Conservation (phyloP, 2,329 filamentous ascomycete genomes). For the Penicillium sp. region DNA sequence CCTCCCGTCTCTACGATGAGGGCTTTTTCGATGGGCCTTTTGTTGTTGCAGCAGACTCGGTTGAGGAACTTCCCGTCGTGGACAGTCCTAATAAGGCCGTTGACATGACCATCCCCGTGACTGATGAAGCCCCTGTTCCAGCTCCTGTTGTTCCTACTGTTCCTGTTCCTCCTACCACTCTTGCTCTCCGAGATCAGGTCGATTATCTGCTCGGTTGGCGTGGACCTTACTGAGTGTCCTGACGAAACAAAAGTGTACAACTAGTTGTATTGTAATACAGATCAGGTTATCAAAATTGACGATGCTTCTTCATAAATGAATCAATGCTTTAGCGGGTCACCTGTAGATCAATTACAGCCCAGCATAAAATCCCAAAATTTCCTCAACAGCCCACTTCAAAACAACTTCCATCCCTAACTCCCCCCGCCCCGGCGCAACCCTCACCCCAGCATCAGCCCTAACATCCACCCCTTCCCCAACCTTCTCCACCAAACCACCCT, state of each 20-base stretch:
- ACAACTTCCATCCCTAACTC: slow-evolving; percentile 62
- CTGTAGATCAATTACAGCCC: not conserved
- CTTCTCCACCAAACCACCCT: slow-evolving; percentile 34
- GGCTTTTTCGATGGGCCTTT: not conserved
- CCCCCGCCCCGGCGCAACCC: slow-evolving; percentile 51
- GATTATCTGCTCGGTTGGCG: slow-evolving; percentile 37
- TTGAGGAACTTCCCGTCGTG: not conserved
- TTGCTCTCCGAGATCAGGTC: slow-evolving; percentile 27
- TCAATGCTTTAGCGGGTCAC: too few relatives aligned
- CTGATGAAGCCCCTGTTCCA: not conserved
- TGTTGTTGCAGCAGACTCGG: not conserved
- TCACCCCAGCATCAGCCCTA: slow-evolving; percentile 48
- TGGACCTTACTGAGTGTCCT: slow-evolving; percentile 20
- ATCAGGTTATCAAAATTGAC: not conserved
- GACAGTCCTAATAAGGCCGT: not conserved
- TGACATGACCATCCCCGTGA: not conserved
- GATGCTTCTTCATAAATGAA: not conserved
- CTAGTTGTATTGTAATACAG: not conserved
- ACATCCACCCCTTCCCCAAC: slow-evolving; percentile 36
- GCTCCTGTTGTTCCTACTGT: not conserved
- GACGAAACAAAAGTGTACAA: not conserved
- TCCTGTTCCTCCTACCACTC: not conserved
- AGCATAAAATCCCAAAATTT: slow-evolving; percentile 50
- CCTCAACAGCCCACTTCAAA: slow-evolving; percentile 68
- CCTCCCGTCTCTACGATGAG: not conserved